These are phyloP conservation scores for Adenanthera pavonina DNA, from an alignment of 306 rosid genomes.

Conservation along the genomic window DNA sequence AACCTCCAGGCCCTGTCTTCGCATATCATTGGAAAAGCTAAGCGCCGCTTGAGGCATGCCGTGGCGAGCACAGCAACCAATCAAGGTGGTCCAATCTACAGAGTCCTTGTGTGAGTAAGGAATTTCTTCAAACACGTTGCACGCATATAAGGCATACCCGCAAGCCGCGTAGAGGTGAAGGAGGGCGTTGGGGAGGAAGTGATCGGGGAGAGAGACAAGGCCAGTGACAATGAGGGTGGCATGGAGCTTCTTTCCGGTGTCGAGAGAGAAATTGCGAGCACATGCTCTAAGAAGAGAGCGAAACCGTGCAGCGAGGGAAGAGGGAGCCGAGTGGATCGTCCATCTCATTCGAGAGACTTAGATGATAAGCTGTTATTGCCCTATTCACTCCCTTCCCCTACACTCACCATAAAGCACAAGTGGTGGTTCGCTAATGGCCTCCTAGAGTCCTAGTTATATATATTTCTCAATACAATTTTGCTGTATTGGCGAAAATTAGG, in stretches of 20 bases:
- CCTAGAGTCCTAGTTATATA: not conserved
- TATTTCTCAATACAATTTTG: too few species aligned
- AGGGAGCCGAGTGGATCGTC: conserved; percentile 35
- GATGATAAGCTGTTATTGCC: not conserved
- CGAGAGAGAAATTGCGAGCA: conserved; percentile 57
- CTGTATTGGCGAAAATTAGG: not conserved
- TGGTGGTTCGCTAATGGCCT: not conserved
- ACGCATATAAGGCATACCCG: conserved; percentile 37
- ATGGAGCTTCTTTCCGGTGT: conserved; percentile 66
- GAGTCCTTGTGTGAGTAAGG: conserved; percentile 68
- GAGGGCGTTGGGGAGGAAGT: conserved; percentile 69
- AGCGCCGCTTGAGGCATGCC: conserved; percentile 48
- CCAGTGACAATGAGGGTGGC: conserved; percentile 59
- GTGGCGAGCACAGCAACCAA: conserved; percentile 52
- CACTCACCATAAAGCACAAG: not conserved
- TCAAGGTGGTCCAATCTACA: conserved; percentile 70
- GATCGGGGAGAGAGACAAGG: conserved; percentile 45
- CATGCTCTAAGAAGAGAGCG: conserved; percentile 68
- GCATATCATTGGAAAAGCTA: conserved; percentile 55
- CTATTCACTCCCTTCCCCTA: not conserved
- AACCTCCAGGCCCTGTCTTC: conserved; percentile 34
- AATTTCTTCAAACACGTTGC: conserved; percentile 61
- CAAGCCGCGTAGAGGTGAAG: conserved; percentile 52
- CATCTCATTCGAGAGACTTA: conserved; percentile 47
- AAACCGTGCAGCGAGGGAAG: conserved; percentile 40